Base-by-base conservation (phyloP, 257 asterid species). In the Ilex aquifolium region DNA sequence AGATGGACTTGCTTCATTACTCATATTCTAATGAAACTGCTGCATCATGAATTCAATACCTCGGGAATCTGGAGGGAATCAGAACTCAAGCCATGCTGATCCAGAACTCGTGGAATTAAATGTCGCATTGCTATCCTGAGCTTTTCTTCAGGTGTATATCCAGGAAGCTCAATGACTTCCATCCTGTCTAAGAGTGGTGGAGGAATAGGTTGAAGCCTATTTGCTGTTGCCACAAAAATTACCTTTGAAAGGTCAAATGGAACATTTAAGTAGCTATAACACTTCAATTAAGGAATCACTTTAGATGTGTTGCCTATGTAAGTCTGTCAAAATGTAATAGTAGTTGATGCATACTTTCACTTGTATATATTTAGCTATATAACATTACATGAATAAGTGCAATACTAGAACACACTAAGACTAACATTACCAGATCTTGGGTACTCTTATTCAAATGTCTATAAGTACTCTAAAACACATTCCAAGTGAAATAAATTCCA, bases 91-190 rank as follows among this genome's bases (percentile, higher is more conserved):
- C 99, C 96, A 71, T 93, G 99, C 77, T 93, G 97, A 78, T 93
- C 96, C 61, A 93, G 95, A 69, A 93, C 99, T 66, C 97, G 82
- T 58, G 99, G 99, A 75, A 93, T 76, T 68, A 93, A 73, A 82
- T 93, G 95, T 76, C 69, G 84, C 82, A 80, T 85, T 31, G 99
- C 95, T 75, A 93, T 93, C 76, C 69, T 86, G 46, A 93, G 94
- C 74, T 93, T 93, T 75, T 93, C 99, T 77, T 93, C 99, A 74
- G 95, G 96, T 66, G 97, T 90, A 72, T 93, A 93, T 71, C 99
- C 99, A 62, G 99, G 97, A 76, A 93, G 77, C 79, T 93, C 97
- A 71, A 93, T 93, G 73, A 93, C 91, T 77, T 93, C 99, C 99
- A 93, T 90, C 81, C 99, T 85, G 82, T 93, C 99, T 61, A 87